Evolutionary conservation across 192 early-diverging fungal genomes (phyloP).

Genomic region (Geranomyces variabilis): DNA sequence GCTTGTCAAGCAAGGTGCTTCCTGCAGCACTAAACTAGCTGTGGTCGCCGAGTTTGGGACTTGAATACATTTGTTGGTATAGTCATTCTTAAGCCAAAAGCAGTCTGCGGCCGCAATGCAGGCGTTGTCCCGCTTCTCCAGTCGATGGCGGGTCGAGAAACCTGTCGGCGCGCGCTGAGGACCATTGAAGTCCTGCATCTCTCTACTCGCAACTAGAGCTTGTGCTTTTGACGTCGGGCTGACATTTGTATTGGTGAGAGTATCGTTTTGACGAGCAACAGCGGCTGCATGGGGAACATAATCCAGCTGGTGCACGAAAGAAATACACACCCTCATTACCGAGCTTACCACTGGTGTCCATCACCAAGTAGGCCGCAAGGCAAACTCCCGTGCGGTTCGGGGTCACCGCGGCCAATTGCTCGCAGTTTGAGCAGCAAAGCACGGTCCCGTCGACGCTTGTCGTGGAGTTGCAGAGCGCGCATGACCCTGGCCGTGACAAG

Average conservation of each 20-base stretch:
- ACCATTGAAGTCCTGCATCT: neutral
- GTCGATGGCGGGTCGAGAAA: neutral
- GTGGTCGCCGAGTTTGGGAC: neutral
- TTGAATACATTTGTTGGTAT: neutral
- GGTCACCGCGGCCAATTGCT: slow-evolving; percentile 1
- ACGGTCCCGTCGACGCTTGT: neutral
- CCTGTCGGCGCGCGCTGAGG: neutral
- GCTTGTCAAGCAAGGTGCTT: neutral
- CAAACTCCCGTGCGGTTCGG: neutral
- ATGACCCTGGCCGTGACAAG: neutral
- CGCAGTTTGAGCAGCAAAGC: slow-evolving; percentile 1
- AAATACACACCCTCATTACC: no score
- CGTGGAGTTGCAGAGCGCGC: slow-evolving; percentile 1
- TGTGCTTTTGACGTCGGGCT: neutral
- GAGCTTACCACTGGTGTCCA: neutral
- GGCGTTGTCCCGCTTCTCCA: neutral
- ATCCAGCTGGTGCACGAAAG: no score
- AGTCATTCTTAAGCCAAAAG: neutral
- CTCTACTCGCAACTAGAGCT: neutral
- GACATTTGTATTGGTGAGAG: neutral
- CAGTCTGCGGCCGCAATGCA: neutral
- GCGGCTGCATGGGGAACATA: no score
- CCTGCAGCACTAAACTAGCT: neutral
- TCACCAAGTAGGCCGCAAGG: neutral
- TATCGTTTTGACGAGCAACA: no score